Base-by-base conservation (phyloP, 164 flowering plant genomes). In the Amborella trichopoda region DNA sequence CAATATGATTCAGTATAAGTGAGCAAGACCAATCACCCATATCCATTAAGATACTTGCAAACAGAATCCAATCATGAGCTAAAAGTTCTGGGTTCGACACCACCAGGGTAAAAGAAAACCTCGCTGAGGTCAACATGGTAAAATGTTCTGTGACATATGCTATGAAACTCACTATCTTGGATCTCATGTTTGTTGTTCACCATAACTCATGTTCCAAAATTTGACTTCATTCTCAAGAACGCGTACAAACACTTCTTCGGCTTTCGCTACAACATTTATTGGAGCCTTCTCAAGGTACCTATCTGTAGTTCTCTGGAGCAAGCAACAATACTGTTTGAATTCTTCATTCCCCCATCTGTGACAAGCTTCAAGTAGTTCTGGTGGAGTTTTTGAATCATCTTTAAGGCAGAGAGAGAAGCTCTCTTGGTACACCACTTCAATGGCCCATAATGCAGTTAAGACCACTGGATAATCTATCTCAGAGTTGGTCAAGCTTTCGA, bases 171-270 rank as follows among this genome's bases (percentile, higher is more conserved):
- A n/a, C n/a, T n/a, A n/a, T n/a, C n/a, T n/a, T n/a, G n/a, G n/a
- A n/a, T n/a, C n/a, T n/a, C 11, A 30, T 8, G 34, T 30, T 30
- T 30, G 34, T 8, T 9, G 11, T 8, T 49, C 62, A 5, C 72
- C 74, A 26, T 46, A 19, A 64, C 94, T 83, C 97, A 90, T 90
- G 69, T 83, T 81, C 95, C 97, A 90, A 53, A 90, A 90, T 14
- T 65, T 80, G 30, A 85, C 70, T 64, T 90, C 97, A 37, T 45
- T 65, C 44, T 77, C 77, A 3, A 85, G 81, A 40, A 85, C 74
- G 11, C 44, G 28, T n/a, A 71, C n/a, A 13, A 85, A 55, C 6
- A 52, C 55, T 16, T 40, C 73, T 70, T 85, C 88, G 40, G 94
- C 81, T 61, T 71, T 66, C 1, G 28, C 36, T 6, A 41, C 42